Evolutionary conservation across 2,329 filamentous ascomycete genomes (phyloP).

Genomic region (Arthroderma sp.): DNA sequence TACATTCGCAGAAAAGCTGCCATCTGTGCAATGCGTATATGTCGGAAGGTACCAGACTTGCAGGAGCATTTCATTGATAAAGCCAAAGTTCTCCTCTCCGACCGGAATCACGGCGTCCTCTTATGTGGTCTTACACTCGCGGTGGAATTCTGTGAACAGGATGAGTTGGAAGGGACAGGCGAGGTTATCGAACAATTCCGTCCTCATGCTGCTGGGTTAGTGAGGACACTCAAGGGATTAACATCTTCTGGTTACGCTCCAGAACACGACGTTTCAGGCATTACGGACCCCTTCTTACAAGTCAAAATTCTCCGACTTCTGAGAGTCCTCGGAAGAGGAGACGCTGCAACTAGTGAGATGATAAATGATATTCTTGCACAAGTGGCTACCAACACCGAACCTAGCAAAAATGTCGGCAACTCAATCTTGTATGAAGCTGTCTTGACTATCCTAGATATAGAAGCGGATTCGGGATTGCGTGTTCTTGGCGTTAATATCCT

Average conservation of each 20-base stretch:
- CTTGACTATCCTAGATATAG: conserved; percentile 91
- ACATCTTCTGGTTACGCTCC: conserved; percentile 94
- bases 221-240: conserved; percentile 80
- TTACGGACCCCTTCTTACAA: conserved; percentile 94
- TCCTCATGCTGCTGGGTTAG: conserved; percentile 68
- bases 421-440: conserved; percentile 97
- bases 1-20: conserved; percentile 96
- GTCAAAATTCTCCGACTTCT: conserved; percentile 87
- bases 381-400: conserved; percentile 95
- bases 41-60: conserved; percentile 90
- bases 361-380: conserved; percentile 98
- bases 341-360: conserved; percentile 78
- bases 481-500: conserved; percentile 96
- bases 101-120: conserved; percentile 90
- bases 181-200: conserved; percentile 86
- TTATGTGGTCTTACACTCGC: conserved; percentile 85
- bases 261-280: conserved; percentile 95
- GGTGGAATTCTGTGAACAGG: conserved; percentile 83
- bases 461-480: conserved; percentile 86
- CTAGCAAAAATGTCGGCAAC: conserved; percentile 96
- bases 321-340: conserved; percentile 73
- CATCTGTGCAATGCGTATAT: conserved; percentile 98
- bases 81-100: conserved; percentile 71
- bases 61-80: conserved; percentile 97
- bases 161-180: conserved; percentile 83